Evolutionary conservation across 2,329 filamentous ascomycete species (phyloP), one percentile per base, ranked within the genome.

Genomic region (Pochonia chlamydosporia): DNA sequence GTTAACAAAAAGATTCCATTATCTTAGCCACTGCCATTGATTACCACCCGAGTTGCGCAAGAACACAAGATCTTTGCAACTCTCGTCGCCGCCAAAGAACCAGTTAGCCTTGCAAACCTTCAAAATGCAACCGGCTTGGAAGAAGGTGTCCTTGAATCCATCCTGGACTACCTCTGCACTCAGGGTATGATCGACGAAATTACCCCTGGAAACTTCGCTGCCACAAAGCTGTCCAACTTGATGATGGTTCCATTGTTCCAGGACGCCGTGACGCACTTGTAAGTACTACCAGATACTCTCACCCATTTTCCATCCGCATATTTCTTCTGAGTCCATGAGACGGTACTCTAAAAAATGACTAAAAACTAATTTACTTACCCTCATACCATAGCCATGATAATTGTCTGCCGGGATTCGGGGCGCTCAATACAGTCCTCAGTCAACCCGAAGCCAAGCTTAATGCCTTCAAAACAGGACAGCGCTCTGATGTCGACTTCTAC

Each of bases 301-400:
- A 20, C 5, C 23, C 3, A 5, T 7, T 18, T 18, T 43, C 21
- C n/a, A 10, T 26, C 20, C 21, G 14, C 21, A 3, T 14, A 14
- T n/a, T 31, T 28, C 11, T 23, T 5, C 6, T 20, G 14, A 18
- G 14, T n/a, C 44, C 13, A 40, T 26, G 13, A 16, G 35, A 13
- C 4, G 11, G 7, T 14, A 30, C n/a, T n/a, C n/a, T n/a, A n/a
- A n/a, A n/a, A n/a, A n/a, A n/a, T n/a, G n/a, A n/a, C n/a, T n/a
- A n/a, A n/a, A n/a, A n/a, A n/a, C n/a, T n/a, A n/a, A n/a, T n/a
- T n/a, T n/a, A n/a, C n/a, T n/a, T n/a, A n/a, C n/a, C n/a, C n/a
- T n/a, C n/a, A n/a, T n/a, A 13, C n/a, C 30, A n/a, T 11, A 56
- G 52, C 43, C 50, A 56, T 26, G 52, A 53, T 40, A 53, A 40